A percentile compares a stretch with the other conserved stretches of the same genome.
Conservation (phyloP, 768 basidiomycete species). For the Neoboletus magnificus region DNA sequence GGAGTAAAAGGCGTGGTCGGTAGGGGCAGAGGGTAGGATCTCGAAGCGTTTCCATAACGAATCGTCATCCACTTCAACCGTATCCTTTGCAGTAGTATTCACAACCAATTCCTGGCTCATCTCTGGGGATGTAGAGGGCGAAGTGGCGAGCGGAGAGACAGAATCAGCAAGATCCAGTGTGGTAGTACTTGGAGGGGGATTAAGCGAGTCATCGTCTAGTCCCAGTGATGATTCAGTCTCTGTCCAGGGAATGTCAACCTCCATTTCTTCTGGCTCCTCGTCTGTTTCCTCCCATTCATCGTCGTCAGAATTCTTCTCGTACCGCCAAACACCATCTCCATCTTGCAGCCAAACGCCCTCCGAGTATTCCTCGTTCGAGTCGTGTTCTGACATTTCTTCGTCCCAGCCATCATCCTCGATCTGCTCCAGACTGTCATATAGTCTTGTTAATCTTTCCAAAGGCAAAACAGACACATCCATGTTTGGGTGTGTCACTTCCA, state of each 20-base stretch:
- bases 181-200: constrained; percentile 12
- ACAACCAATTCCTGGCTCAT: constrained; percentile 29
- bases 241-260: constrained; percentile 31
- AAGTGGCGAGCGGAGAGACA: constrained; percentile 23
- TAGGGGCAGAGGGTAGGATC: constrained; percentile 68
- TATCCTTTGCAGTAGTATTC: constrained; percentile 28
- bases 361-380: constrained; percentile 41
- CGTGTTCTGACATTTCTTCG: constrained; percentile 31
- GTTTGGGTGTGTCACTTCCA: constrained; percentile 71
- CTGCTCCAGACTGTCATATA: constrained; percentile 82
- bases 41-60: constrained; percentile 78
- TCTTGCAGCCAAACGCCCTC: constrained; percentile 44
- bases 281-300: constrained; percentile 42
- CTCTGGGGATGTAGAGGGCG: constrained; percentile 33
- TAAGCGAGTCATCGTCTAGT: constrained; percentile 17
- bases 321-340: constrained; percentile 35
- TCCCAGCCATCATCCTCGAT: constrained; percentile 67
- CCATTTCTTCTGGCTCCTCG: constrained; percentile 37
- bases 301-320: constrained; percentile 28
- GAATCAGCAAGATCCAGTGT: constrained; percentile 22
- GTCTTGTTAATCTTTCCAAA: constrained; percentile 63
- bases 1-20: constrained; percentile 78
- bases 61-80: constrained; percentile 34
- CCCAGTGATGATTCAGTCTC: constrained; percentile 21
- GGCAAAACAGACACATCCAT: constrained; percentile 48